These are phyloP conservation scores for Leccinum uliginosum DNA, from an alignment of 768 basidiomycete genomes.

Conservation along the genomic window DNA sequence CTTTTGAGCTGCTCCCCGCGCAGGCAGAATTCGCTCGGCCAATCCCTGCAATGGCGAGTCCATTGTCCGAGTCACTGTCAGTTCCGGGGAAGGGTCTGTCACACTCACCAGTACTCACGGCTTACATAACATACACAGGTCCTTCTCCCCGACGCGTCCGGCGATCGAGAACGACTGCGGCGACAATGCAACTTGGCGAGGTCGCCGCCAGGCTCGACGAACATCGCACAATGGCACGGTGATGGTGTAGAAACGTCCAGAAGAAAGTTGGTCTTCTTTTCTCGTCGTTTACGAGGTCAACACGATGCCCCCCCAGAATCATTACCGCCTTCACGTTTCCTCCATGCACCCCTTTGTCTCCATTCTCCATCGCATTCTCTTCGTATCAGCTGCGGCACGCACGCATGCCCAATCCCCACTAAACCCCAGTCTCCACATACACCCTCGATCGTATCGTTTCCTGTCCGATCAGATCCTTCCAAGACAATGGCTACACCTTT, in stretches of 20 bases:
- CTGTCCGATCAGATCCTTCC: conserved; percentile 19
- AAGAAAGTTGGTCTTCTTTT: neutral
- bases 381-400: conserved; percentile 12
- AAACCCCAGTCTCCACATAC: conserved; percentile 5
- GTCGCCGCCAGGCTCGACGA: neutral
- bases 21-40: conserved; percentile 17
- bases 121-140: conserved; percentile 13
- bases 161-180: conserved; percentile 1
- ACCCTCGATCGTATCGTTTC: conserved; percentile 1
- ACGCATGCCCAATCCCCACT: conserved; percentile 10
- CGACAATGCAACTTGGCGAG: conserved; percentile 1
- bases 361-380: conserved; percentile 14
- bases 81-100: conserved; percentile 1
- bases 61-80: conserved; percentile 12
- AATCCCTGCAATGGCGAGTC: conserved; percentile 5
- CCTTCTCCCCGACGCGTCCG: conserved; percentile 1
- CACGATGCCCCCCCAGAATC: conserved; percentile 5
- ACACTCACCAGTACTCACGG: neutral
- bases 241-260: neutral
- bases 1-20: conserved; percentile 32
- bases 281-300: conserved; percentile 3
- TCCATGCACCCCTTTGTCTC: conserved; percentile 16
- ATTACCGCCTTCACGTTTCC: conserved; percentile 25
- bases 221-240: neutral
- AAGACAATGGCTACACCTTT: neutral